phyloP scores from a whole-genome alignment of 2,329 filamentous ascomycete species.

The Cytospora chrysosperma region DNA sequence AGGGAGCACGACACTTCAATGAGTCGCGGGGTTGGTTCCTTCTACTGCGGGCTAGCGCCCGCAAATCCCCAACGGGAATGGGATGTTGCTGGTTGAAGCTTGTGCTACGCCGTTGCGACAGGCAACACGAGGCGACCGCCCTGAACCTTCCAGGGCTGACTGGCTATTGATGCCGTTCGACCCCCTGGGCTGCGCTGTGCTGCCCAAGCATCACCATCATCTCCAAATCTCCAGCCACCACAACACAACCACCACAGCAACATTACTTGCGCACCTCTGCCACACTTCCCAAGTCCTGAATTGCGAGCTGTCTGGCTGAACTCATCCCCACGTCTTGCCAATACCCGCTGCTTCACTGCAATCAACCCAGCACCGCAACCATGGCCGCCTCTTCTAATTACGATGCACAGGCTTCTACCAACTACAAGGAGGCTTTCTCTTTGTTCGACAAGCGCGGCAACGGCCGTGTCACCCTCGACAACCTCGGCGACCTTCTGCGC shows the following conservation, averaged over 20 bases:
- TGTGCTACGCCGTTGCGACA: slow-evolving; percentile 14
- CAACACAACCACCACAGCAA: slow-evolving; percentile 2
- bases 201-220: slow-evolving; percentile 6
- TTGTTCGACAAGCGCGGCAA: slow-evolving; percentile 99
- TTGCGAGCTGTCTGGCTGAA: no score
- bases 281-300: not conserved
- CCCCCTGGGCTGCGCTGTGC: not conserved
- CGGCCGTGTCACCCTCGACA: slow-evolving; percentile 82
- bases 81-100: not conserved
- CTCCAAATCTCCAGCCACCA: slow-evolving; percentile 22
- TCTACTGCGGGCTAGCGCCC: not conserved
- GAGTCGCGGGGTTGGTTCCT: no score
- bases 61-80: no score
- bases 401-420: slow-evolving; percentile 71
- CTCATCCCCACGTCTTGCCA: not conserved
- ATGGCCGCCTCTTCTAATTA: slow-evolving; percentile 48
- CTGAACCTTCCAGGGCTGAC: not conserved
- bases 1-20: not conserved
- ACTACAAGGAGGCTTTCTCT: slow-evolving; percentile 99
- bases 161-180: not conserved
- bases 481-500: slow-evolving; percentile 88
- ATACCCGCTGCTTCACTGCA: not conserved
- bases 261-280: not conserved
- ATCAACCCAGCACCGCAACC: not conserved
- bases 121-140: not conserved